Percentiles rank a stretch among this genome's conserved stretches.
These are phyloP conservation scores for Taiwanofungus camphoratus DNA, from an alignment of 1,284 basidiomycete species.

Conservation along the genomic window DNA sequence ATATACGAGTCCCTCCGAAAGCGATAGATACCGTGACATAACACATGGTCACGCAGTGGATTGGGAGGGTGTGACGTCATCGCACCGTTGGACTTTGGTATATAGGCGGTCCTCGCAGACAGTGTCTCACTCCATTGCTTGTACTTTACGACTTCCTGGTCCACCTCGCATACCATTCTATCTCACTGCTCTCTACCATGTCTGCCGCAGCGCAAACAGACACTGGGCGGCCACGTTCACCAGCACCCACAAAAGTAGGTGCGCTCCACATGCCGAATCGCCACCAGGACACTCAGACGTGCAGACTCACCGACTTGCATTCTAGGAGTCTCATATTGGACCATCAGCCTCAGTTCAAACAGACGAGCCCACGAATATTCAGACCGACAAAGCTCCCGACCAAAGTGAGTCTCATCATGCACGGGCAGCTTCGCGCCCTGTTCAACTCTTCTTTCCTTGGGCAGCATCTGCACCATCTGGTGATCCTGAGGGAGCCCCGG, in stretches of 20 bases:
- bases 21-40: conserved; percentile 3
- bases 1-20: conserved; percentile 8
- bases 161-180: not conserved
- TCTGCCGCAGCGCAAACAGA: not conserved
- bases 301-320: too few relatives aligned
- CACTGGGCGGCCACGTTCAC: not conserved
- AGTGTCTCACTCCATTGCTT: not conserved
- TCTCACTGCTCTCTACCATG: not conserved
- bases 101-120: too few relatives aligned
- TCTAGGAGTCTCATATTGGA: too few relatives aligned
- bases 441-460: not conserved
- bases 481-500: not conserved
- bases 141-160: not conserved
- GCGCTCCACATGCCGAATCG: not conserved
- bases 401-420: too few relatives aligned
- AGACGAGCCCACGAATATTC: too few relatives aligned
- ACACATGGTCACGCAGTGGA: not conserved
- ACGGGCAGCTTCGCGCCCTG: not conserved
- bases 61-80: not conserved
- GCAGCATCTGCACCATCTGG: not conserved
- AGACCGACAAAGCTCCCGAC: too few relatives aligned
- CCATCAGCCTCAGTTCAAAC: too few relatives aligned
- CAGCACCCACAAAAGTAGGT: not conserved
- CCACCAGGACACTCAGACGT: not conserved
- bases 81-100: not conserved